A percentile compares a stretch with the other conserved stretches of the same genome.
phyloP scores from a whole-genome alignment of 331 rosid genomes.

The Dryas integrifolia region DNA sequence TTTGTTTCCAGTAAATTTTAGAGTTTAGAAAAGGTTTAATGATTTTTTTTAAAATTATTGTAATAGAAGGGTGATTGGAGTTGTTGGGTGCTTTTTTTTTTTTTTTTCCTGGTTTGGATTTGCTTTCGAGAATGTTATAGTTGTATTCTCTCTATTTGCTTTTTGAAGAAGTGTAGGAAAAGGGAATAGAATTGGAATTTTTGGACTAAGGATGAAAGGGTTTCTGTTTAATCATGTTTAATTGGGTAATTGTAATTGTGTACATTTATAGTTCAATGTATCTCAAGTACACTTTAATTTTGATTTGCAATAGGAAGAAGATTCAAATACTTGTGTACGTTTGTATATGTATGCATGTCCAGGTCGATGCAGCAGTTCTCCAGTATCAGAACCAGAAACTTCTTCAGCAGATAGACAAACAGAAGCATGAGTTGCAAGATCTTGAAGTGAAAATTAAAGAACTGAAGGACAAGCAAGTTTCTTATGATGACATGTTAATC shows the following conservation, averaged over 20 bases:
- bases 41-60: not conserved
- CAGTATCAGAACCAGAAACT: conserved; percentile 84
- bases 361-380: conserved; percentile 76
- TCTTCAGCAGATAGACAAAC: conserved; percentile 65
- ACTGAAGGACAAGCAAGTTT: conserved; percentile 54
- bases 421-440: conserved; percentile 68
- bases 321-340: not conserved
- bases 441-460: conserved; percentile 54
- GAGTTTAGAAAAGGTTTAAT: not conserved
- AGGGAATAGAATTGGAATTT: not conserved
- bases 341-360: conserved; percentile 17
- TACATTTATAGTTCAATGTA: not conserved
- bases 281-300: not conserved
- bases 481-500: conserved; percentile 70
- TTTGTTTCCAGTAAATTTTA: not conserved
- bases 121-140: not conserved
- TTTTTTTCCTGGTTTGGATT: not conserved
- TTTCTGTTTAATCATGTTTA: not conserved
- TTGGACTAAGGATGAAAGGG: not conserved
- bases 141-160: conserved; percentile 2
- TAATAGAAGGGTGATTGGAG: not conserved
- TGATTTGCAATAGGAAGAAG: not conserved
- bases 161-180: not conserved
- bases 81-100: not conserved
- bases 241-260: not conserved